phyloP scores from a whole-genome alignment of 2,329 filamentous ascomycete species.

The Fusarium setosum region DNA sequence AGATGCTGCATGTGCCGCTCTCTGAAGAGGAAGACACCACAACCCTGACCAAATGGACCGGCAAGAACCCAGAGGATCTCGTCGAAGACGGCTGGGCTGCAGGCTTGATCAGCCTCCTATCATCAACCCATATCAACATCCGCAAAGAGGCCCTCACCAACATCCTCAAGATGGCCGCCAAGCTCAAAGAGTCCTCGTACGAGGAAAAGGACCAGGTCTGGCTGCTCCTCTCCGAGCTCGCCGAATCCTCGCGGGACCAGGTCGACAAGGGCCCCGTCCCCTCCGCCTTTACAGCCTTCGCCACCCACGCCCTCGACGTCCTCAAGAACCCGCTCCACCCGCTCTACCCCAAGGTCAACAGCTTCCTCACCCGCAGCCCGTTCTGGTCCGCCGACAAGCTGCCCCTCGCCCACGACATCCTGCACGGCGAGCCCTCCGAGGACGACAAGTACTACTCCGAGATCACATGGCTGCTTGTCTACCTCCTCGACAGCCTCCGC shows the following conservation, averaged over 20 bases:
- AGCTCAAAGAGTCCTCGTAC: constrained; percentile 75
- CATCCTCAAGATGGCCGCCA: constrained; percentile 72
- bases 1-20: constrained; percentile 63
- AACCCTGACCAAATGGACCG: constrained; percentile 72
- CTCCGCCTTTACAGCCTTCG: constrained; percentile 81
- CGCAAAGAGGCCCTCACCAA: constrained; percentile 81
- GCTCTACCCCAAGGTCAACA: constrained; percentile 88
- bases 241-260: constrained; percentile 74
- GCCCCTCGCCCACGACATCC: constrained; percentile 73
- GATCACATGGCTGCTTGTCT: constrained; percentile 78
- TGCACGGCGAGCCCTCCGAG: constrained; percentile 74
- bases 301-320: constrained; percentile 75
- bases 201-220: constrained; percentile 83
- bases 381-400: constrained; percentile 80
- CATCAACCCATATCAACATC: constrained; percentile 79
- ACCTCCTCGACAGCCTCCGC: constrained; percentile 75
- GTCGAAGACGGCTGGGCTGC: constrained; percentile 81
- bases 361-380: constrained; percentile 82
- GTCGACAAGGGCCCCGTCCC: constrained; percentile 72
- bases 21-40: constrained; percentile 61
- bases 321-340: constrained; percentile 81
- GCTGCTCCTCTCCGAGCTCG: constrained; percentile 82
- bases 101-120: constrained; percentile 79
- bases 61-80: constrained; percentile 81
- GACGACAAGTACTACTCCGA: constrained; percentile 81